Conservation (phyloP, 2,329 filamentous ascomycete genomes). For the Colletotrichum sidae region DNA sequence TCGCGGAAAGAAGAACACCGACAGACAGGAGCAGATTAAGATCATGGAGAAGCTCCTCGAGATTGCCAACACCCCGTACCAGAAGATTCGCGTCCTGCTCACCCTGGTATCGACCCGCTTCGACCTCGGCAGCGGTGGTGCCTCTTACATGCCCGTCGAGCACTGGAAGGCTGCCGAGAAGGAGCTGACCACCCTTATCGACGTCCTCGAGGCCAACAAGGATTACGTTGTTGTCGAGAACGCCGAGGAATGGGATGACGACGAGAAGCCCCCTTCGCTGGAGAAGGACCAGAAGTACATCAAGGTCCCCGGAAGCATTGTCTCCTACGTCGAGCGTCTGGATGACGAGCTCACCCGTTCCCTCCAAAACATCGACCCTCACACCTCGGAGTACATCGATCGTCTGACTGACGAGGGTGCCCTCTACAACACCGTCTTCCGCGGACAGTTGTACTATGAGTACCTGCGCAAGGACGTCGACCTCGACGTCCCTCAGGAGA, state of each 20-base stretch:
- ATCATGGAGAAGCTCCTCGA: constrained; percentile 97
- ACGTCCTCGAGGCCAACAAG: constrained; percentile 81
- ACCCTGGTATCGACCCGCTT: constrained; percentile 94
- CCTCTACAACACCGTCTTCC: constrained; percentile 93
- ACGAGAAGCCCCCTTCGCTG: constrained; percentile 88
- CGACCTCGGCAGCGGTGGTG: constrained; percentile 83
- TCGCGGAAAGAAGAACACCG: constrained; percentile 98
- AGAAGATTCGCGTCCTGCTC: constrained; percentile 90
- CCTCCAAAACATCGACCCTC: constrained; percentile 96
- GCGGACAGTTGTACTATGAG: constrained; percentile 90
- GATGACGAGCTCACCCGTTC: constrained; percentile 98
- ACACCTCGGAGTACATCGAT: constrained; percentile 99
- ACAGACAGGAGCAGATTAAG: constrained; percentile 92
- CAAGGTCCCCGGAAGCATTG: constrained; percentile 92
- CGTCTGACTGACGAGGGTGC: constrained; percentile 89
- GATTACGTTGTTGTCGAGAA: constrained; percentile 90
- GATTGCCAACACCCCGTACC: constrained; percentile 91
- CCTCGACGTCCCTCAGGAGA: constrained; percentile 84
- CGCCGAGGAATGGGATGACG: constrained; percentile 98
- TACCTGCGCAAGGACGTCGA: constrained; percentile 76
- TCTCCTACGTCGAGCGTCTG: constrained; percentile 93
- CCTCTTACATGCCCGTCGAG: constrained; percentile 89
- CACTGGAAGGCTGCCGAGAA: constrained; percentile 96
- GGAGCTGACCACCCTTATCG: constrained; percentile 83
- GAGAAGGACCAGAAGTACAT: constrained; percentile 82